These are phyloP conservation scores for Haplosporangium sp. DNA, from an alignment of 371 early-diverging fungal genomes.

Conservation along the genomic window DNA sequence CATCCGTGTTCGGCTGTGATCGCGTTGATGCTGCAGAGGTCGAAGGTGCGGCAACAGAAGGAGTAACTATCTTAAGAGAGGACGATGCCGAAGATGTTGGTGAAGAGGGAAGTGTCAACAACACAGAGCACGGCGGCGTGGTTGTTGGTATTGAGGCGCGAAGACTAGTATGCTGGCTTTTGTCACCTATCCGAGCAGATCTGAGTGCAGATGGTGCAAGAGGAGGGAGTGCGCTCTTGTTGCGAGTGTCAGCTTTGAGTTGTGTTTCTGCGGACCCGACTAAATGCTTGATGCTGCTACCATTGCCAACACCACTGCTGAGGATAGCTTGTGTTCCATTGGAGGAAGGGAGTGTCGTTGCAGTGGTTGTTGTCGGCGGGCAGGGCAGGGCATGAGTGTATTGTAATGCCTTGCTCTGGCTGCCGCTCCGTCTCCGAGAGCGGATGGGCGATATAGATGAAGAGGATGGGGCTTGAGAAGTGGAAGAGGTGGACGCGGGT, in stretches of 20 bases:
- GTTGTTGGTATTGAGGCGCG: too few relatives aligned
- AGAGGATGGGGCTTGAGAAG: neutral
- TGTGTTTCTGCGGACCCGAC: conserved; percentile 8
- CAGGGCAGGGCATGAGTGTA: conserved; percentile 19
- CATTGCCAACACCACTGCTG: neutral
- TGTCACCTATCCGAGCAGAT: neutral
- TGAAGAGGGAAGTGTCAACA: neutral
- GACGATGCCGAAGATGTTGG: conserved; percentile 32
- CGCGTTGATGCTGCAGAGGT: conserved; percentile 16
- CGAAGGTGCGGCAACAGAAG: conserved; percentile 27
- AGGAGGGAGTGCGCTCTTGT: too few relatives aligned
- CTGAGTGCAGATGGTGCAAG: neutral
- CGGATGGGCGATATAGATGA: neutral
- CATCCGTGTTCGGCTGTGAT: conserved; percentile 1
- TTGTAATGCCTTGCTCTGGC: conserved; percentile 2
- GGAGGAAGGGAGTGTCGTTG: conserved; percentile 19
- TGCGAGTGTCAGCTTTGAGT: conserved; percentile 7
- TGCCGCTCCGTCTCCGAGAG: neutral
- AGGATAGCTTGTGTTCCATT: neutral
- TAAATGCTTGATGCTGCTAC: conserved; percentile 11
- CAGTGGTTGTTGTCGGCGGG: conserved; percentile 15
- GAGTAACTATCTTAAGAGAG: conserved; percentile 23
- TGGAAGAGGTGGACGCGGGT: neutral
- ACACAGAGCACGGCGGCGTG: too few relatives aligned
- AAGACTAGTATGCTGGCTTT: too few relatives aligned